Evolutionary conservation across 2,329 filamentous ascomycete genomes (phyloP).

Genomic region (Arthrobotrys pseudoclavata): DNA sequence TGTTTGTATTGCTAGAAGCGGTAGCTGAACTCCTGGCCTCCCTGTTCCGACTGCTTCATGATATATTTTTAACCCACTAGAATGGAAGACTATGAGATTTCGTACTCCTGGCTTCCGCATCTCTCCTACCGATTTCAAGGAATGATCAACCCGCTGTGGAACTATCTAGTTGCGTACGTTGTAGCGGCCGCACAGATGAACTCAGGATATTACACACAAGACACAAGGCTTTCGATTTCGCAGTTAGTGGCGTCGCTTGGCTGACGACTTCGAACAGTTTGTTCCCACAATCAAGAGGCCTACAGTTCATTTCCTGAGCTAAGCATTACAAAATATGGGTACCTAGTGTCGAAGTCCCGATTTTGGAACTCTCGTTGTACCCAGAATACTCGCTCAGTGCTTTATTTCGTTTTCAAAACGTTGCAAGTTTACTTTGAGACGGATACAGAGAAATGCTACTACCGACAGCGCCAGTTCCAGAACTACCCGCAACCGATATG

Average conservation of each 20-base stretch:
- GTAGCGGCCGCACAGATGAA: slow-evolving; percentile 30
- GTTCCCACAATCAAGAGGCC: slow-evolving; percentile 31
- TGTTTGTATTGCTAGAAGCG: slow-evolving; percentile 8
- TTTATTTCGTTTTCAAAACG: slow-evolving; percentile 6
- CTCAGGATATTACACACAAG: slow-evolving; percentile 31
- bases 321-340: slow-evolving; percentile 9
- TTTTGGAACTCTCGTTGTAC: slow-evolving; percentile 14
- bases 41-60: slow-evolving; percentile 36
- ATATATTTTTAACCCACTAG: slow-evolving; percentile 35
- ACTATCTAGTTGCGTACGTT: slow-evolving; percentile 1
- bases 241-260: slow-evolving; percentile 35
- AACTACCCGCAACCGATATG: slow-evolving; percentile 40
- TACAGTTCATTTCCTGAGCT: slow-evolving; percentile 11
- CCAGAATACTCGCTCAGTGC: background rate
- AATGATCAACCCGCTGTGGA: slow-evolving; percentile 37
- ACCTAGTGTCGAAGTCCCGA: slow-evolving; percentile 1
- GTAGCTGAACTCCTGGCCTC: slow-evolving; percentile 39
- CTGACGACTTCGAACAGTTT: slow-evolving; percentile 37
- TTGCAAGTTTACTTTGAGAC: slow-evolving; percentile 30
- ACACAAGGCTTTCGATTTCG: slow-evolving; percentile 22
- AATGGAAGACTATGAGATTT: slow-evolving; percentile 22
- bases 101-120: slow-evolving; percentile 46
- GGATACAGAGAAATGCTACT: background rate
- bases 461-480: slow-evolving; percentile 1
- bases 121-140: slow-evolving; percentile 45